Evolutionary conservation across 2,329 filamentous ascomycete species (phyloP).

Genomic region (Pyricularia pennisetigena): DNA sequence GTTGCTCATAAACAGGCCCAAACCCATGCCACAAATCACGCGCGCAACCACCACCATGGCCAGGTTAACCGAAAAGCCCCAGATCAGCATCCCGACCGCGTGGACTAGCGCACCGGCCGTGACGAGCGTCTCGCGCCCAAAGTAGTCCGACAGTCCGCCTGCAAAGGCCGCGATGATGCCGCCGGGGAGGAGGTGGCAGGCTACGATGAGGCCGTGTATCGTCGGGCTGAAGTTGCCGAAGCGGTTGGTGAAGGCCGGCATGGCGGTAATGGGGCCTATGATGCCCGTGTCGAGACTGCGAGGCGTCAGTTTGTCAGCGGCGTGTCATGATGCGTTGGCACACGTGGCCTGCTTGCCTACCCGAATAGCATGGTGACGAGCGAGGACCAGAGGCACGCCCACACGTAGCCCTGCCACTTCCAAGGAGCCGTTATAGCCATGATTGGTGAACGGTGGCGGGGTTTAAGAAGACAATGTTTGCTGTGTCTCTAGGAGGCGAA

Average conservation of each 20-base stretch:
- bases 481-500: neutral
- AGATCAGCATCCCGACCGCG: conserved; percentile 36
- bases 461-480: neutral
- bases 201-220: conserved; percentile 49
- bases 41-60: conserved; percentile 46
- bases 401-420: conserved; percentile 7
- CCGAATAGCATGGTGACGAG: conserved; percentile 12
- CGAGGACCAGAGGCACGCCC: conserved; percentile 12
- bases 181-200: conserved; percentile 48
- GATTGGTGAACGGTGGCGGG: neutral
- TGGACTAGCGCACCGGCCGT: conserved; percentile 42
- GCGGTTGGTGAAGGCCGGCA: conserved; percentile 37
- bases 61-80: conserved; percentile 24
- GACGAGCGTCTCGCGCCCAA: conserved; percentile 43
- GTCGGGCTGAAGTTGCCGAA: conserved; percentile 44
- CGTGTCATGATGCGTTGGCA: neutral
- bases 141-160: conserved; percentile 40
- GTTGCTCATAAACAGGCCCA: conserved; percentile 45
- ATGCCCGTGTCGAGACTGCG: conserved; percentile 32
- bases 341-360: conserved; percentile 1
- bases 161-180: conserved; percentile 50
- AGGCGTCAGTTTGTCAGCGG: neutral
- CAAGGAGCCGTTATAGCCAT: neutral
- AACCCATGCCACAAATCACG: conserved; percentile 43
- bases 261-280: conserved; percentile 50